These are phyloP conservation scores for Salicornia ramosissima DNA, from an alignment of 148 eudicot species.

Conservation along the genomic window DNA sequence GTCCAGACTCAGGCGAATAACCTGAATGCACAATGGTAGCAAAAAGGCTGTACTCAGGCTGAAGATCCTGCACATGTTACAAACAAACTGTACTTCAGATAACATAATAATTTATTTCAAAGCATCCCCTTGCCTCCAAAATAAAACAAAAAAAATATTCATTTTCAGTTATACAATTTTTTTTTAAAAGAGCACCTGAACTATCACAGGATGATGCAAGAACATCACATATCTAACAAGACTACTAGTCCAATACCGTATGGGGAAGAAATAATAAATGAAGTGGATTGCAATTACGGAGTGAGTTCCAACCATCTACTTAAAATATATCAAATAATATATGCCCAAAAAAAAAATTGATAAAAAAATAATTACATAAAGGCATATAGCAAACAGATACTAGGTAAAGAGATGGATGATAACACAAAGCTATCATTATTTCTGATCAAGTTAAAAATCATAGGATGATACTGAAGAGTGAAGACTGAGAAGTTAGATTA, in stretches of 20 bases:
- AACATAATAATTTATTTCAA: neutral
- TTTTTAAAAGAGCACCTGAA: too few relatives aligned
- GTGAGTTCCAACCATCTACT: neutral
- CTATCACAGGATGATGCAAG: neutral
- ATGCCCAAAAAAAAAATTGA: too few relatives aligned
- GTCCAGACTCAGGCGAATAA: constrained; percentile 91
- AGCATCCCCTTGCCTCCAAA: neutral
- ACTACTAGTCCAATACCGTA: too few relatives aligned
- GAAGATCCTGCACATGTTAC: constrained; percentile 61
- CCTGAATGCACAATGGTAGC: constrained; percentile 98
- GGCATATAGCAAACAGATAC: too few relatives aligned
- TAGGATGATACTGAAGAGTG: neutral
- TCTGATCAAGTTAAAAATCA: neutral
- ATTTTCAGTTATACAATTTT: too few relatives aligned
- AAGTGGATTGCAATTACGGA: neutral
- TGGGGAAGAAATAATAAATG: neutral
- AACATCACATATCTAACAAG: neutral
- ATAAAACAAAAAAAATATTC: neutral
- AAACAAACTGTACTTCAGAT: constrained; percentile 9
- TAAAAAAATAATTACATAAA: neutral
- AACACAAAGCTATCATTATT: neutral
- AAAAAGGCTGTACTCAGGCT: constrained; percentile 83
- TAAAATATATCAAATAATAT: too few relatives aligned
- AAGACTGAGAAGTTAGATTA: neutral
- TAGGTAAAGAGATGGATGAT: neutral